phyloP scores from a whole-genome alignment of 2,329 filamentous ascomycete species.

The Fusarium coffeatum region DNA sequence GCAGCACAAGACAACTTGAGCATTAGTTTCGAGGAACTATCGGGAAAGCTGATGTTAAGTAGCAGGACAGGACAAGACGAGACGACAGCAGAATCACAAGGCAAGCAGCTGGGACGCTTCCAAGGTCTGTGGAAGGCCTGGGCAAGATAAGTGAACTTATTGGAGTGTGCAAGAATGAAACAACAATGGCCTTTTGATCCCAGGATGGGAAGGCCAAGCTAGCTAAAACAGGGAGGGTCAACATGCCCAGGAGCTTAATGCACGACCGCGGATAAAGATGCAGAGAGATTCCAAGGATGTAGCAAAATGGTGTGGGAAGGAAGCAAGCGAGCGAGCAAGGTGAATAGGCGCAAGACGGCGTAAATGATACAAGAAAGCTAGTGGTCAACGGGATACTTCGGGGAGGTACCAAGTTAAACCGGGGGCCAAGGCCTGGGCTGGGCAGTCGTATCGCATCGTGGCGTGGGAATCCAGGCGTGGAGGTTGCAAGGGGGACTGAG shows the following conservation, averaged over 20 bases:
- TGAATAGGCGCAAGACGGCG: constrained; percentile 28
- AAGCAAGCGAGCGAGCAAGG: constrained; percentile 21
- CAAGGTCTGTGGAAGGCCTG: constrained; percentile 28
- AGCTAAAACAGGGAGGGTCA: constrained; percentile 46
- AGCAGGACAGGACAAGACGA: constrained; percentile 13
- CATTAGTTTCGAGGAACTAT: constrained; percentile 39
- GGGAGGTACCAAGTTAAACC: constrained; percentile 40
- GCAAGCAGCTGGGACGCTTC: constrained; percentile 28
- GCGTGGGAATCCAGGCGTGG: constrained; percentile 41
- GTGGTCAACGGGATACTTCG: constrained; percentile 22
- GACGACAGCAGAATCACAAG: constrained; percentile 28
- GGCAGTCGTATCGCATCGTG: constrained; percentile 42
- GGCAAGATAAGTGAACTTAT: constrained; percentile 35
- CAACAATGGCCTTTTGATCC: constrained; percentile 37
- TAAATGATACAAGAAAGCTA: constrained; percentile 26
- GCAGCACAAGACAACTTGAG: constrained; percentile 38
- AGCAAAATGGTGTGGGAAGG: constrained; percentile 43
- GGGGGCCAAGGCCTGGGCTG: constrained; percentile 37
- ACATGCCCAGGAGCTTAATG: constrained; percentile 41
- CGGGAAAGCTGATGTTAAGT: constrained; percentile 31
- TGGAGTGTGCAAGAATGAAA: constrained; percentile 25
- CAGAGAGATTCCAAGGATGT: constrained; percentile 39
- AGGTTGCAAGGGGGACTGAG: constrained; percentile 42
- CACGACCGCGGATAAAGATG: constrained; percentile 47
- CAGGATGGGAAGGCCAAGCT: constrained; percentile 27